Base-by-base conservation (phyloP, 441 rosid genomes). In the Theobroma grandiflorum region DNA sequence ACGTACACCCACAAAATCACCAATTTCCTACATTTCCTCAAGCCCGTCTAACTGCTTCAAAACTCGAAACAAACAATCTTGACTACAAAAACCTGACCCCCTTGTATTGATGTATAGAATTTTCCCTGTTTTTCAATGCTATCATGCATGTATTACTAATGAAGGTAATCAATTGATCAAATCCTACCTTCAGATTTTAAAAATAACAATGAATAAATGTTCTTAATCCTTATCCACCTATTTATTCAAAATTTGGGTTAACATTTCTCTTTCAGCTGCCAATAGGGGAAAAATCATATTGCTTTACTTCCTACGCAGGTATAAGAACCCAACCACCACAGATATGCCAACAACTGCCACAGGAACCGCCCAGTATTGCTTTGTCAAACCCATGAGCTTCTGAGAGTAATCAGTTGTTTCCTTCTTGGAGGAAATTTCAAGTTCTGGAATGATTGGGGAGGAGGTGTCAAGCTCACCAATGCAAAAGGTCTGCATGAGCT, bases 391-490 rank as follows among this genome's bases (percentile, higher is more conserved):
- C 82, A 84, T 64, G 71, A 91, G 72, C 86, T 88, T 88, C 87
- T 81, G 79, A 55, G 73, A 80, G 69, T 82, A 79, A 33, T 73
- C 80, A 59, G 78, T 55, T 4, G 82, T 76, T 72, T 83, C 78
- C n/a, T 86, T 86, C 82, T 89, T 83, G 63, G 92, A 83, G 73
- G 47, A 79, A 63, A 92, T 90, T 78, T 94, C 87, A 16, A 92
- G 95, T 86, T 93, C 94, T 11, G 96, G 97, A 62, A 91, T 89
- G 20, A 62, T 78, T 4, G 87, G 73, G 14, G 86, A 82, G 20
- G 89, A 76, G 61, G 85, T 62, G 63, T 94, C 97, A 6, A 96
- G 86, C 92, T 96, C 97, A 20, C 98, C 98, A 1, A 93, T 87
- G 86, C 85, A 92, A 75, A 89, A 91, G 80, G 79, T 82, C 79